phyloP scores from a whole-genome alignment of 164 flowering plant species.

The Aristolochia fimbriata region DNA sequence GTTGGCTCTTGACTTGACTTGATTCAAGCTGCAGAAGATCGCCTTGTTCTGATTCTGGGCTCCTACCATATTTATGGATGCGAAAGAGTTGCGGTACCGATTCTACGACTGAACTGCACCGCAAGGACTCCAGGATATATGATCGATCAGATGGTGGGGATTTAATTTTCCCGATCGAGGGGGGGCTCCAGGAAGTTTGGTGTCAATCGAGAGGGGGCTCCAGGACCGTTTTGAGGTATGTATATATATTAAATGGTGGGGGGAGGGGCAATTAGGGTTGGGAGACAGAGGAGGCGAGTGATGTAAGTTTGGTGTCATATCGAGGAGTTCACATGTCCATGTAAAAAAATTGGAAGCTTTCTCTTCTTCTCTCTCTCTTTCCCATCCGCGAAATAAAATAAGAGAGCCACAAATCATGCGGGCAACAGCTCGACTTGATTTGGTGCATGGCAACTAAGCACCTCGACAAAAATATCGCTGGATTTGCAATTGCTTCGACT shows the following conservation, averaged over 20 bases:
- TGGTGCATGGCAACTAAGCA: conserved; percentile 5
- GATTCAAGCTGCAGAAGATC: no score
- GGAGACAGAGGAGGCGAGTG: neutral
- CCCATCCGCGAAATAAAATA: neutral
- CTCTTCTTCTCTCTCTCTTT: neutral
- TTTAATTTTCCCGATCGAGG: no score
- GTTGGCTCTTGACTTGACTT: no score
- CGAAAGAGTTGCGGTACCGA: no score
- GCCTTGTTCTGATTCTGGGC: no score
- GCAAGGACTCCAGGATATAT: no score
- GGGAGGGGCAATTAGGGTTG: neutral
- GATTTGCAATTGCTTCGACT: no score
- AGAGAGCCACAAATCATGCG: neutral
- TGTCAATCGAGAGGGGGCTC: neutral
- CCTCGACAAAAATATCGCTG: neutral
- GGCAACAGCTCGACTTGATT: neutral
- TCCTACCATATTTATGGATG: no score
- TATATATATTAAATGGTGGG: neutral
- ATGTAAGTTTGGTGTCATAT: neutral
- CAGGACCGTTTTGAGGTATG: neutral
- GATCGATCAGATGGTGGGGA: no score
- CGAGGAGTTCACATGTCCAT: conserved; percentile 1
- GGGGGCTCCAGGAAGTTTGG: neutral
- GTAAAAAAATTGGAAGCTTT: neutral
- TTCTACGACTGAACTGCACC: no score